Percentiles rank a stretch among this genome's conserved stretches.
Conservation (phyloP, 192 early-diverging fungal genomes). For the Podila minutissima region DNA sequence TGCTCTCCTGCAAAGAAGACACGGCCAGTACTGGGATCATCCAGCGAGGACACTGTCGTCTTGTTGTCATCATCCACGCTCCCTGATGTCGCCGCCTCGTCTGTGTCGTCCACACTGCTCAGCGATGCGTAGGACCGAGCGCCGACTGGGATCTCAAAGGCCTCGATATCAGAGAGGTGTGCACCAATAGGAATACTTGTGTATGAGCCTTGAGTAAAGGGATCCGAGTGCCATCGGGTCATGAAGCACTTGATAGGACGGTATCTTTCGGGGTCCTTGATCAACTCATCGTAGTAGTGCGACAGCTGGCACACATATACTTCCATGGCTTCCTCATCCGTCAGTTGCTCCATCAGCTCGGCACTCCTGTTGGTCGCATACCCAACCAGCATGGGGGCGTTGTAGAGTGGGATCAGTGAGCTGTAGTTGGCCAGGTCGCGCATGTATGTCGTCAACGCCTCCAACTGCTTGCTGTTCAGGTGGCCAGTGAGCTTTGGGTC, state of each 20-base stretch:
- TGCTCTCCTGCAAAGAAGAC: slow-evolving; percentile 60
- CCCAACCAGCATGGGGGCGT: slow-evolving; percentile 30
- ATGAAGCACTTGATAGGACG: slow-evolving; percentile 17
- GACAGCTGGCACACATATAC: slow-evolving; percentile 45
- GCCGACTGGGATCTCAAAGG: slow-evolving; percentile 40
- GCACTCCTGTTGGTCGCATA: slow-evolving; percentile 44
- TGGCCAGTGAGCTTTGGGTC: neutral
- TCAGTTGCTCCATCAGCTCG: slow-evolving; percentile 29
- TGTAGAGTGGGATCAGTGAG: slow-evolving; percentile 26
- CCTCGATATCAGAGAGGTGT: slow-evolving; percentile 32
- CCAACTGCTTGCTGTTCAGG: slow-evolving; percentile 12
- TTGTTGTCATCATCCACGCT: neutral
- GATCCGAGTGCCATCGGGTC: slow-evolving; percentile 55
- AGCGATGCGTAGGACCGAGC: slow-evolving; percentile 8
- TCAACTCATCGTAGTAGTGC: slow-evolving; percentile 15
- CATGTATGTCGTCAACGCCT: slow-evolving; percentile 31
- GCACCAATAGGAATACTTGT: slow-evolving; percentile 52
- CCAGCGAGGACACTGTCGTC: slow-evolving; percentile 4
- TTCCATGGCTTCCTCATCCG: slow-evolving; percentile 23
- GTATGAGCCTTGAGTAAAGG: slow-evolving; percentile 56
- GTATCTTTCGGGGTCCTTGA: neutral
- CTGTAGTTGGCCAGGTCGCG: slow-evolving; percentile 39
- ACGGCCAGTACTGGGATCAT: slow-evolving; percentile 24
- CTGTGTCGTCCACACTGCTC: neutral
- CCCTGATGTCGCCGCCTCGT: neutral